These are phyloP conservation scores for Thielaviopsis populi DNA, from an alignment of 2,329 filamentous ascomycete genomes.

Conservation along the genomic window DNA sequence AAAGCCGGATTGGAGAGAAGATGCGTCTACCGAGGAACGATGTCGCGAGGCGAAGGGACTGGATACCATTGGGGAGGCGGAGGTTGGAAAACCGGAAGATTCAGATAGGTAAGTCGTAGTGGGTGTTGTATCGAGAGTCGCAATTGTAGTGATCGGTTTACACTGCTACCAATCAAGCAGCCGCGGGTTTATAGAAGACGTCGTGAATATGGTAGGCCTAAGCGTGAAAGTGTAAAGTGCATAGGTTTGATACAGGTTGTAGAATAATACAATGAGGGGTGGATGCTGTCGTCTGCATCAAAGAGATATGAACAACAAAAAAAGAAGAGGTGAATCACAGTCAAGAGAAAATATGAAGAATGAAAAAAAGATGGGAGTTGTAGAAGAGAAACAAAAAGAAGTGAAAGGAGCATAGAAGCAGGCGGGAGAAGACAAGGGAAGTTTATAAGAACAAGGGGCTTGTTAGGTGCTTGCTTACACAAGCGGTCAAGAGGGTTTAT, in stretches of 20 bases:
- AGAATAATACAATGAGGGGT: too few relatives aligned
- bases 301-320: not conserved
- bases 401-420: too few relatives aligned
- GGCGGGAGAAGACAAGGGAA: too few relatives aligned
- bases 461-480: not conserved
- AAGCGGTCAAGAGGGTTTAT: not conserved
- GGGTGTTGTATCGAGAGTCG: not conserved
- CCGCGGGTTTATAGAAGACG: too few relatives aligned
- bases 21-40: slow-evolving; percentile 12
- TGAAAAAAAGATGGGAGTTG: not conserved
- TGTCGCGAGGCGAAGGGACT: slow-evolving; percentile 13
- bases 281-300: too few relatives aligned
- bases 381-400: too few relatives aligned
- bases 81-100: not conserved
- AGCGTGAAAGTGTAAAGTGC: not conserved
- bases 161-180: too few relatives aligned
- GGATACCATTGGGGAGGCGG: slow-evolving; percentile 11
- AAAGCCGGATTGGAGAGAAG: slow-evolving; percentile 8
- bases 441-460: too few relatives aligned
- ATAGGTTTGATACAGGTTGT: too few relatives aligned
- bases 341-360: too few relatives aligned
- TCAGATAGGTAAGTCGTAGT: not conserved
- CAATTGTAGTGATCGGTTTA: not conserved
- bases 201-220: not conserved
- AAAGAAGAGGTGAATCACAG: not conserved